Evolutionary conservation across 2,329 filamentous ascomycete genomes (phyloP).

Genomic region (Fusarium albosuccineum): DNA sequence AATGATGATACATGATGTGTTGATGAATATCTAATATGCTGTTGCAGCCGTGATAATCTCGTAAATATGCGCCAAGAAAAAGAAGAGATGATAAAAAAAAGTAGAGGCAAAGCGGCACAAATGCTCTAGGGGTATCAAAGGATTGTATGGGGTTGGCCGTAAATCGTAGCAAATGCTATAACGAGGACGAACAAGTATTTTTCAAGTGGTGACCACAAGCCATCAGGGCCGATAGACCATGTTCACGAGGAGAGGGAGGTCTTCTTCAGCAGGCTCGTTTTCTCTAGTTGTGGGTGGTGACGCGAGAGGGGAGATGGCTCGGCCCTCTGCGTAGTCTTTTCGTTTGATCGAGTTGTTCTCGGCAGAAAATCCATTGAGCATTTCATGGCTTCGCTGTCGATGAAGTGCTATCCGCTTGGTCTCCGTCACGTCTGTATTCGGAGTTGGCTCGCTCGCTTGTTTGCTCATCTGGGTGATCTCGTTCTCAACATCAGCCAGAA

Average conservation of each 20-base stretch:
- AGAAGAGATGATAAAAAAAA: conserved; percentile 17
- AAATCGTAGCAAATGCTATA: conserved; percentile 39
- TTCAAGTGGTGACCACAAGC: background rate
- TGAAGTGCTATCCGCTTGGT: conserved; percentile 55
- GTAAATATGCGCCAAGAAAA: conserved; percentile 17
- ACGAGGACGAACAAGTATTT: conserved; percentile 18
- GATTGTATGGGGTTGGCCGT: conserved; percentile 46
- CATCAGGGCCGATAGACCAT: conserved; percentile 63
- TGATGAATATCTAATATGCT: conserved; percentile 36
- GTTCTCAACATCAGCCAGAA: conserved; percentile 75
- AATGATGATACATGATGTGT: conserved; percentile 26
- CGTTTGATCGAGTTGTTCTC: conserved; percentile 32
- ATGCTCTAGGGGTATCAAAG: conserved; percentile 44
- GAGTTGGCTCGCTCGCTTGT: conserved; percentile 23
- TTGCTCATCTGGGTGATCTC: conserved; percentile 55
- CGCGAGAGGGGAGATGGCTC: conserved; percentile 48
- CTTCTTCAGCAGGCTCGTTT: conserved; percentile 47
- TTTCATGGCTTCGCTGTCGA: conserved; percentile 65
- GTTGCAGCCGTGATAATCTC: conserved; percentile 40
- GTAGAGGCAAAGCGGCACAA: background rate
- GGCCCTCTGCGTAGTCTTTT: conserved; percentile 43
- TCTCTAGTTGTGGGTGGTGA: conserved; percentile 49
- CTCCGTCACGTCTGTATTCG: conserved; percentile 43
- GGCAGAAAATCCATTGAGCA: conserved; percentile 55
- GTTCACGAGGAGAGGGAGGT: conserved; percentile 60